Percentiles rank a stretch among this genome's conserved stretches.
phyloP scores from a whole-genome alignment of 2,329 filamentous ascomycete genomes.

The Pseudocercospora vitis region DNA sequence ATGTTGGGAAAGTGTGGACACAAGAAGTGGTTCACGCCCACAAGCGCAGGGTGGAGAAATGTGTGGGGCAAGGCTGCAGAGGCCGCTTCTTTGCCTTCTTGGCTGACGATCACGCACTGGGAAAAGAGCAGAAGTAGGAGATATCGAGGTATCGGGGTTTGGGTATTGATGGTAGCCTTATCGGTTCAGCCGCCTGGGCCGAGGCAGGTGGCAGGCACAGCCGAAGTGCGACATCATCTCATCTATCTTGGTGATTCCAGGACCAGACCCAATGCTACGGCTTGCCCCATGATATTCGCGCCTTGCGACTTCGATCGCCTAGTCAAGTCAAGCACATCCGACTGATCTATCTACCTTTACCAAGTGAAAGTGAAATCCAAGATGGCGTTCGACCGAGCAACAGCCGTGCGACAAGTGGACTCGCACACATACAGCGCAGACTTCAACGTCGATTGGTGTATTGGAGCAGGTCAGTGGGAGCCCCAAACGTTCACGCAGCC shows the following conservation, averaged over 20 bases:
- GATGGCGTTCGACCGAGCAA: constrained; percentile 42
- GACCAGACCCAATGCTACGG: not conserved
- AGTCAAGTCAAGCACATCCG: too few relatives aligned
- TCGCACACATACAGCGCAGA: constrained; percentile 60
- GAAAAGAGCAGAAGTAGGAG: not conserved
- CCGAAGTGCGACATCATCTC: constrained; percentile 4
- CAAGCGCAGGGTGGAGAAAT: not conserved
- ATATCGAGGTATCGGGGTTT: not conserved
- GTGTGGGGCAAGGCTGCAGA: not conserved
- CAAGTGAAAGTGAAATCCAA: not conserved
- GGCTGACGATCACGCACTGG: not conserved
- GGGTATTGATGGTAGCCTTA: not conserved
- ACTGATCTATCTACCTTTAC: not conserved
- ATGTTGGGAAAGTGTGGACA: not conserved
- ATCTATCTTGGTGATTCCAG: not conserved
- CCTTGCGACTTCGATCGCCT: not conserved
- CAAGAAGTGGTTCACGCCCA: not conserved
- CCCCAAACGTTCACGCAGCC: constrained; percentile 2
- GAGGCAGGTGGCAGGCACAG: not conserved
- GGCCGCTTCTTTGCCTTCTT: not conserved
- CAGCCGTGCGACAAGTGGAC: constrained; percentile 49
- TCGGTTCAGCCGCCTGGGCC: not conserved
- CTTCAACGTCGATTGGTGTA: constrained; percentile 62
- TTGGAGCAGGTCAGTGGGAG: constrained; percentile 57
- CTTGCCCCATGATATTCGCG: not conserved